phyloP scores from a whole-genome alignment of 2,329 filamentous ascomycete genomes.

The Trichoderma guizhouense region DNA sequence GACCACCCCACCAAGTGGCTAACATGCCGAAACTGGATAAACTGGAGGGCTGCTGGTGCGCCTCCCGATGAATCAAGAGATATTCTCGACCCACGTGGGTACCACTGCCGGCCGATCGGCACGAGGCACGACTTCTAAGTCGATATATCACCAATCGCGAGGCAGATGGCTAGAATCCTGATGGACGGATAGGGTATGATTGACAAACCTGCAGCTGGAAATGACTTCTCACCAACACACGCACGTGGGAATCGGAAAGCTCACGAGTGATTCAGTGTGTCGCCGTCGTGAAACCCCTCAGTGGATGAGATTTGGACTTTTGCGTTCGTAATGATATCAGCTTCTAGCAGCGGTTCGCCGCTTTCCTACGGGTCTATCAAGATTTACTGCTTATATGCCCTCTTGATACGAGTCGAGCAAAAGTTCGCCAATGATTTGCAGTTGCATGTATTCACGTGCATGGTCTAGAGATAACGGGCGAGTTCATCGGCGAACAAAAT shows the following conservation, averaged over 20 bases:
- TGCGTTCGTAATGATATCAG: neutral
- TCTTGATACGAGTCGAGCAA: neutral
- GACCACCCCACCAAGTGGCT: neutral
- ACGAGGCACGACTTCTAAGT: neutral
- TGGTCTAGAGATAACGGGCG: neutral
- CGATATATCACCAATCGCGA: neutral
- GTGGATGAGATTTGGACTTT: neutral
- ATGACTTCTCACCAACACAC: neutral
- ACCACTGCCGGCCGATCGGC: neutral
- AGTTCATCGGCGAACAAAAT: neutral
- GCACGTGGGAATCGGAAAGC: neutral
- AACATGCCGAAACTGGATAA: neutral
- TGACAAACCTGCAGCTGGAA: neutral
- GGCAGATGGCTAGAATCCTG: neutral
- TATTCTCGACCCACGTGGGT: neutral
- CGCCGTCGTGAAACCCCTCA: neutral
- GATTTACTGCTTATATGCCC: neutral
- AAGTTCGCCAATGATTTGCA: neutral
- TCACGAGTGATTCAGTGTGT: neutral
- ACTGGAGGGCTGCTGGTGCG: neutral
- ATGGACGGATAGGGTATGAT: neutral
- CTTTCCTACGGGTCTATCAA: neutral
- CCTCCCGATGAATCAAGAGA: slow-evolving; percentile 10
- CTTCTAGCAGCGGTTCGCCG: neutral
- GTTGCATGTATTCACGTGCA: neutral